Evolutionary conservation across 2,329 filamentous ascomycete genomes (phyloP), one percentile per base, ranked within the genome.

Genomic region (Mariannaea sp.): DNA sequence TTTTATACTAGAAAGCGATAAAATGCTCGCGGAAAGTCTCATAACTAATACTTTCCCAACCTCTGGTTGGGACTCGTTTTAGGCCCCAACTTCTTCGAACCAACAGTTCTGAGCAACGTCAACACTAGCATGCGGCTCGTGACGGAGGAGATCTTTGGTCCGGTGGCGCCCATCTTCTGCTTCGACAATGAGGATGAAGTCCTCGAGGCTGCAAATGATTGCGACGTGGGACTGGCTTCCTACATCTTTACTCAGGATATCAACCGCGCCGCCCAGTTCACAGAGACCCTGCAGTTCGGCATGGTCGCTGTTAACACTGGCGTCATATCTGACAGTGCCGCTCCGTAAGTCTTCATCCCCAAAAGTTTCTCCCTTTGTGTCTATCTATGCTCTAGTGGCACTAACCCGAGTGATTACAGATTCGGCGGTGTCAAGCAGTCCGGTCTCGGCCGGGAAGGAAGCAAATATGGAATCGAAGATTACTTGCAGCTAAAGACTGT

Each of bases 71-170:
- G n/a, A n/a, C n/a, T n/a, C 22, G 8, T 24, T 24, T 19, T 35
- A 56, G 55, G 55, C n/a, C 49, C 55, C 12, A 88, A 89, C 70
- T 92, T 90, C 75, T 90, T 84, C 72, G 79, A 87, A 59, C 86
- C 85, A 0, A 92, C 89, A 0, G 81, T 92, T 17, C 78, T 92
- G 49, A 80, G 83, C 14, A 83, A 83, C 44, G 88, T 89, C 79
- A 88, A 73, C 14, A 74, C 76, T 46, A 78, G 85, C 26, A 92
- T 92, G 88, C 72, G 77, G 32, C 73, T 91, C 32, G 80, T 82
- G 8, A 74, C 75, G 0, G 89, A 92, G 66, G 88, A 92, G 71
- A 91, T 87, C 0, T 92, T 92, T 63, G 88, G 88, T 0, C 89
- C 88, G 2, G 82, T 91, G 0, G 87, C 86, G 0, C 86, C 83